These are phyloP conservation scores for Austroboletus festivus DNA, from an alignment of 768 basidiomycete species.

Conservation along the genomic window DNA sequence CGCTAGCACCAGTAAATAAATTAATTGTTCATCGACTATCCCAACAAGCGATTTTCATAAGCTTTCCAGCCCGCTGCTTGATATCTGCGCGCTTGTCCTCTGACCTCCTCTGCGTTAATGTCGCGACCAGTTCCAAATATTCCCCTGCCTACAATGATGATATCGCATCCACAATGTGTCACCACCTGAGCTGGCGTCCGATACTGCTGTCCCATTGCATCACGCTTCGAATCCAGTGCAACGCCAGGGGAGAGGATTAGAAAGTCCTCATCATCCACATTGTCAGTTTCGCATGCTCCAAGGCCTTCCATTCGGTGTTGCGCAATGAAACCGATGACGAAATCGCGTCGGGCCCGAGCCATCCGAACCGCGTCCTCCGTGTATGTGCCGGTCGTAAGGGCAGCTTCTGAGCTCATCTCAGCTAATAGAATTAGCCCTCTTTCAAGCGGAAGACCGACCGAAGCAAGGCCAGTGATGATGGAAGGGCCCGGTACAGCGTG, in stretches of 20 bases:
- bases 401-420: slow-evolving; percentile 93
- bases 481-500: slow-evolving; percentile 96
- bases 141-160: slow-evolving; percentile 96
- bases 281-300: slow-evolving; percentile 34
- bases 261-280: slow-evolving; percentile 66
- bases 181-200: slow-evolving; percentile 85
- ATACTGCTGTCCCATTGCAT: slow-evolving; percentile 94
- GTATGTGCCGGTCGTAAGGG: slow-evolving; percentile 79
- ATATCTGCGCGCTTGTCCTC: slow-evolving; percentile 78
- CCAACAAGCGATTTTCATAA: slow-evolving; percentile 58
- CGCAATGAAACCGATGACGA: slow-evolving; percentile 96
- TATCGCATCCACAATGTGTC: slow-evolving; percentile 78
- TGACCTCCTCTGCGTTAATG: slow-evolving; percentile 38
- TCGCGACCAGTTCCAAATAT: slow-evolving; percentile 70
- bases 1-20: background rate
- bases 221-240: slow-evolving; percentile 73
- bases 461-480: slow-evolving; percentile 84
- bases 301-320: slow-evolving; percentile 78
- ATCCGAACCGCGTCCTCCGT: slow-evolving; percentile 82
- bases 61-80: slow-evolving; percentile 87
- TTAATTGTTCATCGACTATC: slow-evolving; percentile 3
- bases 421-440: slow-evolving; percentile 89
- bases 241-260: slow-evolving; percentile 92
- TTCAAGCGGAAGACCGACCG: slow-evolving; percentile 76
- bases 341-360: slow-evolving; percentile 77